Conservation (phyloP, 106 monocot genomes). For the Dactylorhiza incarnata region DNA sequence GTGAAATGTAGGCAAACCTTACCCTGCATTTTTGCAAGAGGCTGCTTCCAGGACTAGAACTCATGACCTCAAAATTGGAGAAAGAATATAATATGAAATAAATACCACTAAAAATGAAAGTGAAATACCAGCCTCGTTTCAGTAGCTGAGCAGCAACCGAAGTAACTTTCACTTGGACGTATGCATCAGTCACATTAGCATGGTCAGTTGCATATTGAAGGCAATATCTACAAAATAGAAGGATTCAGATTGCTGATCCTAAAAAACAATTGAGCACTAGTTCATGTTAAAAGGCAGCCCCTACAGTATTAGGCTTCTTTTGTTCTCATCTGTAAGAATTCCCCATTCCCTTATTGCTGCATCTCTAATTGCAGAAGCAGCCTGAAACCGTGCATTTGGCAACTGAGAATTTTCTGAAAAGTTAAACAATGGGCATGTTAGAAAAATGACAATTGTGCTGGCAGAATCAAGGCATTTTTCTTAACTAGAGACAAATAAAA, state of each 20-base stretch:
- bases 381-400: conserved; percentile 66
- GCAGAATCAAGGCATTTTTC: background rate
- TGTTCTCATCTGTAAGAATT: conserved; percentile 58
- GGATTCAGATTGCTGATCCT: background rate
- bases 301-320: conserved; percentile 62
- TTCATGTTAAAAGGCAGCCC: conserved; percentile 3
- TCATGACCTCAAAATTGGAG: too few species aligned
- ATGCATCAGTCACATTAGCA: conserved; percentile 53
- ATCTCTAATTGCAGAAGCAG: conserved; percentile 62
- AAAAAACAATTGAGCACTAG: background rate
- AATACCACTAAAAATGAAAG: background rate
- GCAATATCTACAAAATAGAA: conserved; percentile 54
- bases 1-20: too few species aligned
- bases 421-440: background rate
- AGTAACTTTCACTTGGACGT: conserved; percentile 85
- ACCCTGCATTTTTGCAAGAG: too few species aligned
- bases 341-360: conserved; percentile 80
- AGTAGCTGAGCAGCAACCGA: conserved; percentile 78
- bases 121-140: conserved; percentile 91
- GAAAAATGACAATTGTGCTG: background rate
- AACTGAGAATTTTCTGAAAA: conserved; percentile 51
- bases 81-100: background rate
- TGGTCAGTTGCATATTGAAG: conserved; percentile 65
- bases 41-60: too few species aligned
- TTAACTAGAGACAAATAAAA: background rate